These are phyloP conservation scores for Boechera stricta DNA, from an alignment of 345 rosid species.

Conservation along the genomic window DNA sequence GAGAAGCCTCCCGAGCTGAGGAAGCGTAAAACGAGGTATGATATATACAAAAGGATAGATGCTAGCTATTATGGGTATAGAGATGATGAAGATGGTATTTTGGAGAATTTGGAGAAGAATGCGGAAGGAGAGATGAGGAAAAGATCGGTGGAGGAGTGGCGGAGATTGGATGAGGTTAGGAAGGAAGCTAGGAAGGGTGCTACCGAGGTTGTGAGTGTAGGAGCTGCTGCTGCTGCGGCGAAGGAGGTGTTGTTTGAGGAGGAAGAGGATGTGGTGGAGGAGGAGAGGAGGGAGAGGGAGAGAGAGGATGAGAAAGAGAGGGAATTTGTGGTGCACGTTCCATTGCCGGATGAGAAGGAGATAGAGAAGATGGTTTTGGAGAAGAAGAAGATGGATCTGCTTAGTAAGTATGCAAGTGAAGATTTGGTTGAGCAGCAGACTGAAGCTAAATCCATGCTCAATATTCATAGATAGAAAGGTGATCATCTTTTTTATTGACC, in stretches of 20 bases:
- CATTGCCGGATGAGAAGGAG: constrained; percentile 91
- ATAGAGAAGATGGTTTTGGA: constrained; percentile 91
- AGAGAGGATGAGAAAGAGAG: constrained; percentile 63
- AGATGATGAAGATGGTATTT: constrained; percentile 89
- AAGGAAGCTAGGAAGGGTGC: constrained; percentile 83
- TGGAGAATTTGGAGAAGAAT: constrained; percentile 73
- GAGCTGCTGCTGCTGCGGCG: constrained; percentile 42
- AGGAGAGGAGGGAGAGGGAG: constrained; percentile 58
- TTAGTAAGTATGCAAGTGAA: constrained; percentile 75
- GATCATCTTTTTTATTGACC: neutral
- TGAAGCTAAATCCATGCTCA: constrained; percentile 89
- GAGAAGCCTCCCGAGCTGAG: constrained; percentile 96
- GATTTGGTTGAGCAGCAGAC: constrained; percentile 77
- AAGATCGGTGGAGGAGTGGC: constrained; percentile 70
- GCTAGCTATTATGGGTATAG: constrained; percentile 94
- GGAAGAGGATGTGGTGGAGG: constrained; percentile 87
- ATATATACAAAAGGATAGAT: constrained; percentile 89
- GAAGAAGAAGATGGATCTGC: constrained; percentile 90
- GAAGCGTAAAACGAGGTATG: constrained; percentile 87
- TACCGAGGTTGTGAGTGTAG: constrained; percentile 76
- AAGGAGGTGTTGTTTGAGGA: constrained; percentile 84
- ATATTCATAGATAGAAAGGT: constrained; percentile 67
- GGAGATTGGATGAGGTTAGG: constrained; percentile 80
- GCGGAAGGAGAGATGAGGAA: constrained; percentile 67
- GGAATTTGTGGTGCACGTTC: constrained; percentile 91